phyloP scores from a whole-genome alignment of 2,329 filamentous ascomycete species.

The Pseudopyricularia cyperi region DNA sequence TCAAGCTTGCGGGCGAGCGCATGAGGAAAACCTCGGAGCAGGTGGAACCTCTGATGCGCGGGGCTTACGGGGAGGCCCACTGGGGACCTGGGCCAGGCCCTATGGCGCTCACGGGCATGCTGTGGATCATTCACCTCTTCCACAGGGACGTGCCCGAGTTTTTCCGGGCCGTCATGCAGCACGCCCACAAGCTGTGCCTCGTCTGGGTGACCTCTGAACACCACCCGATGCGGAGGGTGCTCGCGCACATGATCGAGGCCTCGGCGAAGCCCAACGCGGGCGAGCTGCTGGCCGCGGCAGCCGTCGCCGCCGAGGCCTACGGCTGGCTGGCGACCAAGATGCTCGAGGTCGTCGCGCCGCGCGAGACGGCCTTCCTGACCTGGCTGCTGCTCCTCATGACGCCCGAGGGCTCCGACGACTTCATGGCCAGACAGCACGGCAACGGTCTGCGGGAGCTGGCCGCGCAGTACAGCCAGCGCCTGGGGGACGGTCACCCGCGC shows the following conservation, averaged over 20 bases:
- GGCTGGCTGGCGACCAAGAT: neutral
- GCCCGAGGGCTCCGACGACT: neutral
- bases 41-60: neutral
- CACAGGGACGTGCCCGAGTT: neutral
- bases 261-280: neutral
- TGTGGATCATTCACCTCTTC: neutral
- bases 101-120: neutral
- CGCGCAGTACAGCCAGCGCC: no score
- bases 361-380: neutral
- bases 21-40: neutral
- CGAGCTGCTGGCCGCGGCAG: neutral
- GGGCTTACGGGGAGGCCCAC: neutral
- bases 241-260: neutral
- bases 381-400: neutral
- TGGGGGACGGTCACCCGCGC: neutral
- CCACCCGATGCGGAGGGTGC: neutral
- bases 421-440: neutral
- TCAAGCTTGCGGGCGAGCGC: neutral
- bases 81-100: neutral
- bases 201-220: neutral
- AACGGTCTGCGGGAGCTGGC: neutral
- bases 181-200: neutral
- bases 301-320: neutral
- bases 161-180: neutral
- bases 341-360: neutral